phyloP scores from a whole-genome alignment of 371 early-diverging fungal genomes.

The Coemansia sp. region DNA sequence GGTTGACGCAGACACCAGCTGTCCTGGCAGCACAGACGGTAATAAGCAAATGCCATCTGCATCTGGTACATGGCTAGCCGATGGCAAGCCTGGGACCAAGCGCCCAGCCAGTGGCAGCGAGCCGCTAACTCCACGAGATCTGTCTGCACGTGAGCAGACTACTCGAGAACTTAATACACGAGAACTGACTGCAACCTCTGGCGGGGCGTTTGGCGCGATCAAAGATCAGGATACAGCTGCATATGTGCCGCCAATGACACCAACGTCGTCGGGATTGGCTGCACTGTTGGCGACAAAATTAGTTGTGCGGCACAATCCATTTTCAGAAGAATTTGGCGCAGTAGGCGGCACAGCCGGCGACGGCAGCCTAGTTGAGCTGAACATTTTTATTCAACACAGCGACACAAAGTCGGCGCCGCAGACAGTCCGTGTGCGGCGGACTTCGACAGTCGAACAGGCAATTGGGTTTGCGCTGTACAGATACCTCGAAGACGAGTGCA shows the following conservation, averaged over 20 bases:
- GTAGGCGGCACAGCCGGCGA: slow-evolving; percentile 61
- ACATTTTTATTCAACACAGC: slow-evolving; percentile 62
- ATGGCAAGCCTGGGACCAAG: not conserved
- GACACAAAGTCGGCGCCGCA: slow-evolving; percentile 60
- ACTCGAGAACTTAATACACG: no score
- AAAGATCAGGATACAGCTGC: not conserved
- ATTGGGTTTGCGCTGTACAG: slow-evolving; percentile 85
- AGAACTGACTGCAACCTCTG: not conserved
- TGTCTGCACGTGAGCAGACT: not conserved
- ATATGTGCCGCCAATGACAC: slow-evolving; percentile 27
- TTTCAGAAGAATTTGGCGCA: slow-evolving; percentile 62
- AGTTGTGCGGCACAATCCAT: slow-evolving; percentile 68
- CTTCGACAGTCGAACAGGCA: slow-evolving; percentile 87
- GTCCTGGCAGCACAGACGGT: slow-evolving; percentile 4
- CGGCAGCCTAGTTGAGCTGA: slow-evolving; percentile 59
- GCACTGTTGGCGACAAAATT: slow-evolving; percentile 64
- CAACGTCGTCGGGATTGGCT: slow-evolving; percentile 58
- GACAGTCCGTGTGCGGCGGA: slow-evolving; percentile 69
- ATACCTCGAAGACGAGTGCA: slow-evolving; percentile 67
- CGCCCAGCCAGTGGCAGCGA: slow-evolving; percentile 10
- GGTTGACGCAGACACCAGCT: not conserved
- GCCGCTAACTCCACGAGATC: not conserved
- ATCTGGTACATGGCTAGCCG: not conserved
- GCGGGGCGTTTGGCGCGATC: not conserved
- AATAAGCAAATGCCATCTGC: not conserved